Evolutionary conservation across 306 rosid species (phyloP).

Genomic region (Sindora glabra): DNA sequence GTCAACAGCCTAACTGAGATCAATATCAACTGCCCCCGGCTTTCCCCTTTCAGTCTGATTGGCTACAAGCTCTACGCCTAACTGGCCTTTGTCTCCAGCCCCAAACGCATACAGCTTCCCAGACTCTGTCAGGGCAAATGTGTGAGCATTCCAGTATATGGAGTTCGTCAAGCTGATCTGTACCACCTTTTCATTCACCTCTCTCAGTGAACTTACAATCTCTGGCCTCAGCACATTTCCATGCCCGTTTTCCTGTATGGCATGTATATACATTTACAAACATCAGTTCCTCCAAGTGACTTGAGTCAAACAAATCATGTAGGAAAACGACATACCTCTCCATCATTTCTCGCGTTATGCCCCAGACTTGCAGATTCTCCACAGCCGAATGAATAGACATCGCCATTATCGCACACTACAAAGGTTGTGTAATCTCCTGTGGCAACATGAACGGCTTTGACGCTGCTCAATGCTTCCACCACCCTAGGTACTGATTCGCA

Average conservation of each 20-base stretch:
- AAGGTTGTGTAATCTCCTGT: slow-evolving; percentile 98
- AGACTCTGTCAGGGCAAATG: slow-evolving; percentile 84
- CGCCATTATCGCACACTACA: slow-evolving; percentile 68
- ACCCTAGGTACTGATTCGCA: slow-evolving; percentile 83
- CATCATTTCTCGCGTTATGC: slow-evolving; percentile 44
- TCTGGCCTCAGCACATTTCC: slow-evolving; percentile 63
- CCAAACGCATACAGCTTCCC: slow-evolving; percentile 94
- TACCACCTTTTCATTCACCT: slow-evolving; percentile 65
- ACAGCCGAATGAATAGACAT: slow-evolving; percentile 87
- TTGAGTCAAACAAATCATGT: too few relatives aligned
- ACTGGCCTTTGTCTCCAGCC: slow-evolving; percentile 89
- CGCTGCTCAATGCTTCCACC: slow-evolving; percentile 60
- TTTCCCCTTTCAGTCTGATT: slow-evolving; percentile 73
- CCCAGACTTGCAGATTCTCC: slow-evolving; percentile 99
- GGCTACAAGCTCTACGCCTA: slow-evolving; percentile 65
- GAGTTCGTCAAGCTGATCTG: slow-evolving; percentile 90
- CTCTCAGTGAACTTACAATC: slow-evolving; percentile 66
- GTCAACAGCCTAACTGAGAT: slow-evolving; percentile 51
- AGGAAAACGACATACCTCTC: slow-evolving; percentile 32
- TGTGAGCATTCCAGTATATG: slow-evolving; percentile 88
- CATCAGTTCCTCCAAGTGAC: too few relatives aligned
- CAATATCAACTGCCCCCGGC: slow-evolving; percentile 70
- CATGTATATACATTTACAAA: background rate
- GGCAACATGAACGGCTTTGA: slow-evolving; percentile 80
- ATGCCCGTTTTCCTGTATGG: slow-evolving; percentile 62